Evolutionary conservation across 805 yeast species (phyloP).

Genomic region (Wickerhamomyces alni): DNA sequence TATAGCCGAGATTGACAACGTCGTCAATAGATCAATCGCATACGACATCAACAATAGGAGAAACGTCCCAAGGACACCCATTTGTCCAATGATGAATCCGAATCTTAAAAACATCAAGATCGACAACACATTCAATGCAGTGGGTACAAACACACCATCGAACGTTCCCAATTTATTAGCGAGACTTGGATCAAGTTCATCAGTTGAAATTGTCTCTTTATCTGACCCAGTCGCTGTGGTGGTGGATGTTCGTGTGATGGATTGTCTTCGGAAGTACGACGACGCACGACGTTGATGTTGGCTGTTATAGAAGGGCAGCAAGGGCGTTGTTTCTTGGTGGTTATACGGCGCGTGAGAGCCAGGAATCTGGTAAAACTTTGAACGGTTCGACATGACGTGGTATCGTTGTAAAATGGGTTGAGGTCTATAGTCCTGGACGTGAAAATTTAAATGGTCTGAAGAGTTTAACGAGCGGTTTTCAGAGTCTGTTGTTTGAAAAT

Average conservation of each 20-base stretch:
- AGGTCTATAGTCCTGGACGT: too few relatives aligned
- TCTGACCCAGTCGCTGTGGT: slow-evolving; percentile 7
- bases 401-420: too few relatives aligned
- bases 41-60: slow-evolving; percentile 67
- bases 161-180: slow-evolving; percentile 66
- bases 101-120: slow-evolving; percentile 93
- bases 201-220: too few relatives aligned
- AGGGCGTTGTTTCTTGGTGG: slow-evolving; percentile 20
- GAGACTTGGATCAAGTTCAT: slow-evolving; percentile 26
- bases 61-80: slow-evolving; percentile 80
- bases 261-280: slow-evolving; percentile 24
- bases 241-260: slow-evolving; percentile 1
- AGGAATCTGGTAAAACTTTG: slow-evolving; percentile 27
- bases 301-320: slow-evolving; percentile 12
- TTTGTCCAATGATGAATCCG: slow-evolving; percentile 92
- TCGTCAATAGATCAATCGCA: slow-evolving; percentile 75
- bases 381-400: slow-evolving; percentile 5
- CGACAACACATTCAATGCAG: slow-evolving; percentile 85
- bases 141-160: slow-evolving; percentile 90
- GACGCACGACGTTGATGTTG: slow-evolving; percentile 16
- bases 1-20: slow-evolving; percentile 88
- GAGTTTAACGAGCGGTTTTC: too few relatives aligned
- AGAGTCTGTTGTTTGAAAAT: too few relatives aligned
- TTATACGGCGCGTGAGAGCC: slow-evolving; percentile 27
- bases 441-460: too few relatives aligned